Conservation (phyloP, 306 rosid species). For the Cyclanthera cordifolia region DNA sequence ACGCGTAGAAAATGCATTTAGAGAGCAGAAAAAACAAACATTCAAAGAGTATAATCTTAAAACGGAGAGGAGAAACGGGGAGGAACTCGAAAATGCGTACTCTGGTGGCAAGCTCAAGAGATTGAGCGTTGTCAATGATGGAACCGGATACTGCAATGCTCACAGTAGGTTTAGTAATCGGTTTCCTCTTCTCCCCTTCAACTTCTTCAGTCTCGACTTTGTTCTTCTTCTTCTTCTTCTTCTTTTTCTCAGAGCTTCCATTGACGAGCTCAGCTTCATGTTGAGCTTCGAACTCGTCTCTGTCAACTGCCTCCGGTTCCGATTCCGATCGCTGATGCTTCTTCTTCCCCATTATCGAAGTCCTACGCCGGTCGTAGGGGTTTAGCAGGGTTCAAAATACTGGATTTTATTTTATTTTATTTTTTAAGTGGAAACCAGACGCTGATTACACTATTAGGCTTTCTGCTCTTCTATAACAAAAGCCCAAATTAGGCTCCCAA, state of each 20-base stretch:
- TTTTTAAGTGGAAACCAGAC: neutral
- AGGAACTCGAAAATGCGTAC: slow-evolving; percentile 21
- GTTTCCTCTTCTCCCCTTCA: slow-evolving; percentile 5
- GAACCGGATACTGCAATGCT: slow-evolving; percentile 80
- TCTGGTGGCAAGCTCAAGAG: slow-evolving; percentile 81
- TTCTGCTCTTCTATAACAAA: neutral
- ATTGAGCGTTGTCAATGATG: slow-evolving; percentile 76
- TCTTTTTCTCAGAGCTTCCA: slow-evolving; percentile 18
- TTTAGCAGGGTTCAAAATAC: slow-evolving; percentile 1
- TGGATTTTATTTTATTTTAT: no score
- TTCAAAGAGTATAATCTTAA: neutral
- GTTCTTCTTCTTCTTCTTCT: slow-evolving; percentile 33
- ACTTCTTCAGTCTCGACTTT: slow-evolving; percentile 17
- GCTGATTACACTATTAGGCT: neutral
- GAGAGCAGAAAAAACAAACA: neutral
- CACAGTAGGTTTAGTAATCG: slow-evolving; percentile 42
- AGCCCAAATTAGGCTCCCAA: neutral
- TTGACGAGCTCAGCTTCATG: slow-evolving; percentile 15
- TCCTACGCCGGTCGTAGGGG: slow-evolving; percentile 2
- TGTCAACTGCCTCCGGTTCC: slow-evolving; percentile 15
- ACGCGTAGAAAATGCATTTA: neutral
- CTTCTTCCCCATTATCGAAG: slow-evolving; percentile 58
- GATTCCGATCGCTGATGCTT: slow-evolving; percentile 32
- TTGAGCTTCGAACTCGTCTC: slow-evolving; percentile 3
- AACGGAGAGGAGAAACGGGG: neutral